Base-by-base conservation (phyloP, 2,329 filamentous ascomycete genomes). In the Plectosphaerella plurivora region DNA sequence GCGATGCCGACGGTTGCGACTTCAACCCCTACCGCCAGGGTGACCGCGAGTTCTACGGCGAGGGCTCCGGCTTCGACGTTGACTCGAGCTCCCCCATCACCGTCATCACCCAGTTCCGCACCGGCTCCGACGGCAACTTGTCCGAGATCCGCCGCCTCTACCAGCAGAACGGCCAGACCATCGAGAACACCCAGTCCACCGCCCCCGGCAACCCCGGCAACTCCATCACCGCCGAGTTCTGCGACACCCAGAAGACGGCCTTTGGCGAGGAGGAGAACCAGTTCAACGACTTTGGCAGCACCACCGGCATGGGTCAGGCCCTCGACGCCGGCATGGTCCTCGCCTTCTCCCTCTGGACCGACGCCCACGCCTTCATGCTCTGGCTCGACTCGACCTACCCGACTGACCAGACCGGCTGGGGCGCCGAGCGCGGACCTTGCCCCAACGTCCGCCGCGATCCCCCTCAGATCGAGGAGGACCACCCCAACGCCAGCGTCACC, bases 311-410 rank as follows among this genome's bases (percentile, higher is more conserved):
- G 79, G 75, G 76, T 55, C 63, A 70, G 55, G 73, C 72, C 46
- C 61, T 77, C 37, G 61, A 62, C 35, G 56, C 61, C 20, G 65
- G 66, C 59, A 77, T 77, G 74, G 75, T 78, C 28, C 72, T 78
- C 24, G 74, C 76, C 60, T 67, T 78, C 66, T 74, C 72, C 53
- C 59, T 78, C 55, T 85, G 82, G 82, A 82, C 87, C 63, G 86
- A 89, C 69, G 55, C 54, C 69, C 68, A 79, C 54, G 71, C 80
- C 62, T 78, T 86, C 71, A 89, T 90, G 86, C 78, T 87, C 63
- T 90, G 87, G 87, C 81, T 91, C 61, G 87, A 90, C 73, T 81
- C 79, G 54, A 79, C 73, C 64, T 87, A 81, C 73, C 85, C 86
- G 44, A 73, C 73, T 54, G 66, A 70, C 56, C 60, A 71, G 25